Evolutionary conservation across 352 stramenopile species (phyloP).

Genomic region (Albugo laibachii): DNA sequence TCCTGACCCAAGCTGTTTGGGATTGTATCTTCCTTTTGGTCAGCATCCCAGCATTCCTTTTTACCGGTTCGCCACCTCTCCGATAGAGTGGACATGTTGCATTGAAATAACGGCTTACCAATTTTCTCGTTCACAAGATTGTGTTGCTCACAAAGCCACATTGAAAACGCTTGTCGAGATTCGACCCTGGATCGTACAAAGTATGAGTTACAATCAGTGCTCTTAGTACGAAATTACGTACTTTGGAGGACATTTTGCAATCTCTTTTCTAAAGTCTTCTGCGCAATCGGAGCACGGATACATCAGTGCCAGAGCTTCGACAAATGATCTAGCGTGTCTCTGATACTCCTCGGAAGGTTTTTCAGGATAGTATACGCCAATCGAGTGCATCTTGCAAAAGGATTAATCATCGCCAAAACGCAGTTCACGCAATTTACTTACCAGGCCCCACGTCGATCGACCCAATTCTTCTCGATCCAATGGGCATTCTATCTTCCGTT

Average conservation of each 20-base stretch:
- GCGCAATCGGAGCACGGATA: constrained; percentile 88
- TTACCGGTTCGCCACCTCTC: constrained; percentile 88
- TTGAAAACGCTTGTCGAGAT: constrained; percentile 81
- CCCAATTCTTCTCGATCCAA: constrained; percentile 74
- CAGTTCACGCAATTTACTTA: constrained; percentile 9
- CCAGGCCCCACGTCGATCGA: constrained; percentile 72
- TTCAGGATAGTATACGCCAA: constrained; percentile 94
- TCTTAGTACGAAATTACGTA: constrained; percentile 14
- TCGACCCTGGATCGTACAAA: constrained; percentile 34
- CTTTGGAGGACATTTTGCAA: constrained; percentile 82
- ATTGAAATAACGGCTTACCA: constrained; percentile 87
- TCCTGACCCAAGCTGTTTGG: constrained; percentile 13
- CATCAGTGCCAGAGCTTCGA: constrained; percentile 84
- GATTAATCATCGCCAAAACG: not conserved
- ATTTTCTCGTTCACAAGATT: constrained; percentile 97
- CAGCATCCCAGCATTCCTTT: constrained; percentile 62
- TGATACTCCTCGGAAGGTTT: constrained; percentile 83
- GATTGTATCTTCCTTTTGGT: constrained; percentile 15
- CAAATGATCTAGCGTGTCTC: constrained; percentile 74
- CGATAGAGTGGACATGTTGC: constrained; percentile 84
- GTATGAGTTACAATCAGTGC: not conserved
- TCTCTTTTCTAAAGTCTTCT: constrained; percentile 87
- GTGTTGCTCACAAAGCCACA: constrained; percentile 95
- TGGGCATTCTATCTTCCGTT: constrained; percentile 42
- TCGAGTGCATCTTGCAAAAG: constrained; percentile 71